phyloP scores from a whole-genome alignment of 257 asterid species.

The Ilex asprella region DNA sequence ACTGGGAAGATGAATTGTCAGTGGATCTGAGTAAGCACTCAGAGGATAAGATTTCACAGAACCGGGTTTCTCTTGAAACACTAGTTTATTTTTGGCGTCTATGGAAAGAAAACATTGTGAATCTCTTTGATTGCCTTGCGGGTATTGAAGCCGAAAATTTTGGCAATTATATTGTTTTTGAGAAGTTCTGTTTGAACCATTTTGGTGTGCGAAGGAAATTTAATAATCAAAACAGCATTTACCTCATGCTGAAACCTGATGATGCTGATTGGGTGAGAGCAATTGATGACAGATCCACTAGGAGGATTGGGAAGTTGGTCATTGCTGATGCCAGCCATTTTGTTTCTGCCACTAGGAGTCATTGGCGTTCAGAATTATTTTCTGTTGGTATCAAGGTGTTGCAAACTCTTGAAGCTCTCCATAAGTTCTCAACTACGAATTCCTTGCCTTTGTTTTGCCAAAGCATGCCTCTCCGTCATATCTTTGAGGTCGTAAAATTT shows the following conservation, averaged over 20 bases:
- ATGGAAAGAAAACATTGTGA: constrained; percentile 22
- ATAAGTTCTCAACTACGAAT: constrained; percentile 4
- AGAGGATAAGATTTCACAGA: constrained; percentile 19
- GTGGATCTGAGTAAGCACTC: constrained; percentile 13
- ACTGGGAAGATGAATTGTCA: constrained; percentile 25
- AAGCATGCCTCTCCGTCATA: constrained; percentile 25
- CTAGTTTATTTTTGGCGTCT: constrained; percentile 42
- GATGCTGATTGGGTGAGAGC: constrained; percentile 45
- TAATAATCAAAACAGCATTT: constrained; percentile 8
- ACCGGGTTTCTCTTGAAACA: constrained; percentile 29
- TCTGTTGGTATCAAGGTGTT: constrained; percentile 38
- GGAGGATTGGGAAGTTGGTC: constrained; percentile 12
- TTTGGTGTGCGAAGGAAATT: constrained; percentile 42
- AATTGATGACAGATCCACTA: constrained; percentile 17
- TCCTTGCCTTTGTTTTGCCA: constrained; percentile 20
- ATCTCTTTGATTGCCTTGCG: constrained; percentile 27
- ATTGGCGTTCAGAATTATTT: constrained; percentile 33
- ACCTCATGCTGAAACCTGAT: constrained; percentile 35
- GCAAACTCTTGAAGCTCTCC: constrained; percentile 27
- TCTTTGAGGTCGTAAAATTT: constrained; percentile 28
- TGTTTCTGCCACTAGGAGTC: constrained; percentile 31
- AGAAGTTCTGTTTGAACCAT: constrained; percentile 31
- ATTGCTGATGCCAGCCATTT: constrained; percentile 33
- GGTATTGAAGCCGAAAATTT: constrained; percentile 16
- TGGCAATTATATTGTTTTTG: constrained; percentile 1